Conservation (phyloP, 2,329 filamentous ascomycete species). For the Aspergillus ustus region DNA sequence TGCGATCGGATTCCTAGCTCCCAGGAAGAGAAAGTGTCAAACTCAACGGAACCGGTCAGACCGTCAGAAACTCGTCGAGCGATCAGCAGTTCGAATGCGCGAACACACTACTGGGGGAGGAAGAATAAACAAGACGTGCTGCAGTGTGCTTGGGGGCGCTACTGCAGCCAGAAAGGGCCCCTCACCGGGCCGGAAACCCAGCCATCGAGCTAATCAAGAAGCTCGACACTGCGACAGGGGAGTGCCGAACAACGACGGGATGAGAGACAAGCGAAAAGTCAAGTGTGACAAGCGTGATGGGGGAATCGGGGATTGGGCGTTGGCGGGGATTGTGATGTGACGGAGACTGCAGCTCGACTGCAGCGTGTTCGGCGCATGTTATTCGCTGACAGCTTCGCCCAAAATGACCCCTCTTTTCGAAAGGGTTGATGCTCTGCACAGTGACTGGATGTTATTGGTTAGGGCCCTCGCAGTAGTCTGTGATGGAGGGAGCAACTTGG, state of each 20-base stretch:
- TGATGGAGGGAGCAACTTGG: not conserved
- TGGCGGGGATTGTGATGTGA: constrained; percentile 41
- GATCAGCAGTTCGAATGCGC: not conserved
- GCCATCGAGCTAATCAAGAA: constrained; percentile 7
- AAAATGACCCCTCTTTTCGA: not conserved
- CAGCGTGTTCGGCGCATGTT: constrained; percentile 12
- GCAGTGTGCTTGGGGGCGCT: not conserved
- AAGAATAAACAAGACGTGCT: constrained; percentile 13
- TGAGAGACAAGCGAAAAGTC: not conserved
- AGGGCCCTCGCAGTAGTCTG: constrained; percentile 3
- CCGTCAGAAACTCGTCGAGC: not conserved
- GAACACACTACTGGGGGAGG: constrained; percentile 18
- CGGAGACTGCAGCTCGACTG: constrained; percentile 33
- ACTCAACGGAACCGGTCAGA: constrained; percentile 2
- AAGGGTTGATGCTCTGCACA: not conserved
- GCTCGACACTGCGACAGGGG: constrained; percentile 1
- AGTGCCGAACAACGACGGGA: not conserved
- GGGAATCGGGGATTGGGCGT: constrained; percentile 18
- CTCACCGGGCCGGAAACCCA: constrained; percentile 15
- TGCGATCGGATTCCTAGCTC: not conserved
- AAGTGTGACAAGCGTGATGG: constrained; percentile 27
- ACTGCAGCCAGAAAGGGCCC: constrained; percentile 7
- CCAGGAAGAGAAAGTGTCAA: not conserved
- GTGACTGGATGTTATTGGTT: not conserved
- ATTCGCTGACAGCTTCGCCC: constrained; percentile 22